Conservation (phyloP, 129 eudicot species). For the Flaveria linearis region DNA sequence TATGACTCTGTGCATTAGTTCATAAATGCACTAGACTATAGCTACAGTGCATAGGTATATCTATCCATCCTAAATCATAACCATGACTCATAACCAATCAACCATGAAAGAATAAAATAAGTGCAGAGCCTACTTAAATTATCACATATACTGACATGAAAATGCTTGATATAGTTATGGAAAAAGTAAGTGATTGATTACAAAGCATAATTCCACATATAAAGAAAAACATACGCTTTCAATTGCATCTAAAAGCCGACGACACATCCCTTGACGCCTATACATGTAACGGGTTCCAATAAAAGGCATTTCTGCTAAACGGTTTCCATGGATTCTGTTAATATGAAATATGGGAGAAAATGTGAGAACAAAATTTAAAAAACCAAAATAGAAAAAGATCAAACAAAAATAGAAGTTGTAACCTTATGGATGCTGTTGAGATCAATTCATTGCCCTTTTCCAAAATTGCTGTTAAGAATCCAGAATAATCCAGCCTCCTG, state of each 20-base stretch:
- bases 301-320: slow-evolving; percentile 96
- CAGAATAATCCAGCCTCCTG: slow-evolving; percentile 67
- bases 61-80: neutral
- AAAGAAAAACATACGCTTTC: slow-evolving; percentile 59
- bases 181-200: neutral
- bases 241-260: slow-evolving; percentile 73
- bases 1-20: neutral
- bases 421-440: slow-evolving; percentile 89
- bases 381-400: neutral
- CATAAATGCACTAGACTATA: slow-evolving; percentile 6
- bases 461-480: slow-evolving; percentile 65
- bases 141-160: neutral
- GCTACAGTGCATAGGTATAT: neutral
- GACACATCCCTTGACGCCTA: slow-evolving; percentile 98
- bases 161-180: neutral
- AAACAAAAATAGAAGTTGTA: neutral
- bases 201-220: neutral
- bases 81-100: neutral
- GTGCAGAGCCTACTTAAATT: neutral
- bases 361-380: slow-evolving; percentile 12
- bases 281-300: slow-evolving; percentile 83
- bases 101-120: neutral
- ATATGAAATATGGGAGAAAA: neutral
- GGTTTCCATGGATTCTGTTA: slow-evolving; percentile 76
- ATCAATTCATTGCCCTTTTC: slow-evolving; percentile 77